Conservation (phyloP, 179 eudicot genomes). For the Patellifolia procumbens region DNA sequence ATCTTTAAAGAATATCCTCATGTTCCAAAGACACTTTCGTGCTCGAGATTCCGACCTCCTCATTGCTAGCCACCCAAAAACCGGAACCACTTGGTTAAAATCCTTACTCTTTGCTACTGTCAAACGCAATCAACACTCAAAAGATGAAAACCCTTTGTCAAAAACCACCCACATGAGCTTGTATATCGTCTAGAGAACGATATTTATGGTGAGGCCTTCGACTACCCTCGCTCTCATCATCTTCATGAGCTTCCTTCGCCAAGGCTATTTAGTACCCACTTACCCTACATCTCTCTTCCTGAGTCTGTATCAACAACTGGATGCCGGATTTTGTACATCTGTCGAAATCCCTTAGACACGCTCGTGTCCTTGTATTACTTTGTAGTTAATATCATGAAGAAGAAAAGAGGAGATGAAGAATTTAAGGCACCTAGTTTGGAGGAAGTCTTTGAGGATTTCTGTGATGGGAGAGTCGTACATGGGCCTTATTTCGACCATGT, state of each 20-base stretch:
- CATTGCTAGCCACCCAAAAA: slow-evolving; percentile 18
- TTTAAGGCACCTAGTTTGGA: background rate
- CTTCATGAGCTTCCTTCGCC: slow-evolving; percentile 8
- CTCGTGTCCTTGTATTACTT: background rate
- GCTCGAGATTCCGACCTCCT: slow-evolving; percentile 23
- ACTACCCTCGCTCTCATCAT: slow-evolving; percentile 1
- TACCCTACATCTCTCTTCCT: slow-evolving; percentile 25
- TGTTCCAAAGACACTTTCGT: slow-evolving; percentile 11
- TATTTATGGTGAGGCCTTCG: slow-evolving; percentile 8
- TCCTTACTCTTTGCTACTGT: slow-evolving; percentile 22
- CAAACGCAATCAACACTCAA: slow-evolving; percentile 10
- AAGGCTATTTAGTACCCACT: background rate
- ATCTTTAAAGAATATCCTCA: background rate
- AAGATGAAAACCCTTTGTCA: slow-evolving; percentile 23
- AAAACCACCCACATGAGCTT: slow-evolving; percentile 34
- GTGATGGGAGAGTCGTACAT: background rate
- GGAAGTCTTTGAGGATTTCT: slow-evolving; percentile 1
- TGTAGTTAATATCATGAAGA: background rate
- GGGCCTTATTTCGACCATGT: slow-evolving; percentile 34
- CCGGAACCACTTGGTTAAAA: slow-evolving; percentile 30
- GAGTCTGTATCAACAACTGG: background rate
- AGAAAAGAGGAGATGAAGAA: background rate
- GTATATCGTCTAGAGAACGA: slow-evolving; percentile 32
- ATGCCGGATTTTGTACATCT: slow-evolving; percentile 2
- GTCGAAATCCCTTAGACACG: background rate